Evolutionary conservation across 169 alveolate genomes (phyloP), one percentile per base, ranked within the genome.

Genomic region (Cryptosporidium canis): DNA sequence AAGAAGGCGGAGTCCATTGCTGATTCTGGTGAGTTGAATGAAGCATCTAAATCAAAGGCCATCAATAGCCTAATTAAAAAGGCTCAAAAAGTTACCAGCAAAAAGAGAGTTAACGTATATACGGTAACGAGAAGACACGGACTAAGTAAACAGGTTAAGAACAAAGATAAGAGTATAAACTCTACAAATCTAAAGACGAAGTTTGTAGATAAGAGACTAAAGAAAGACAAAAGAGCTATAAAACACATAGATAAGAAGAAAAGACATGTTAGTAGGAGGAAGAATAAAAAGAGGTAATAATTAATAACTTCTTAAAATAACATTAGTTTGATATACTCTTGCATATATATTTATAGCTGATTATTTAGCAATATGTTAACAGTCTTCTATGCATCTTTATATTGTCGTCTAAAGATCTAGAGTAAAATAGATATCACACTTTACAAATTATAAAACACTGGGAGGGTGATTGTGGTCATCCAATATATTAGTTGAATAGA

Each of bases 141-240:
- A 83, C 83, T 94, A 45, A 90, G 94, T 61, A 92, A 93, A 83
- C 85, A 94, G 90, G 31, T 85, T 83, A 93, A 93, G 91, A 94
- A 94, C 64, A 93, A 96, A 92, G 90, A 90, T 87, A 66, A 94
- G 83, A 91, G 96, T 84, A 83, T 91, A 90, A 72, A 92, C 92
- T 56, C 72, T 33, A 58, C 44, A 4, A 77, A 56, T n/a, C 1
- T 77, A 2, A 77, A 58, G 64, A 77, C 85, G 2, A 96, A 95
- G 92, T 93, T 93, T 83, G 99, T 97, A n/a, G 99, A 97, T 92
- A 96, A 94, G 91, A 94, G 99, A 90, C 84, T 97, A 67, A 97
- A 96, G 92, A 96, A 97, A 90, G 99, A 97, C 92, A 95, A 95
- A 84, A 92, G 97, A 90, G 96, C 97, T 58, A 64, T 94, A 39